Evolutionary conservation across 768 basidiomycete genomes (phyloP).

Genomic region (Suillus alpinus): DNA sequence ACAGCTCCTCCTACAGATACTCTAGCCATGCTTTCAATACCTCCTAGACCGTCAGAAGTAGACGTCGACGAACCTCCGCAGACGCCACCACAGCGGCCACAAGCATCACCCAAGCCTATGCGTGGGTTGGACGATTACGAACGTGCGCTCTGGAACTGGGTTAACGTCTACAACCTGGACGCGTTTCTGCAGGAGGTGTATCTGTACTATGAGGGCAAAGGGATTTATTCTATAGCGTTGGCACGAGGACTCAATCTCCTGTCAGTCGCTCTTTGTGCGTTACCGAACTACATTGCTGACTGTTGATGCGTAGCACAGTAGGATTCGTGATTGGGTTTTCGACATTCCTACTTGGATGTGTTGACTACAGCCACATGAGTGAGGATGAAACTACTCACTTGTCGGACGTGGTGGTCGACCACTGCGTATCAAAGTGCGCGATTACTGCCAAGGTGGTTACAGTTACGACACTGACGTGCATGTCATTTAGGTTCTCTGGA

Average conservation of each 20-base stretch:
- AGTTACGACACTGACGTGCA: conserved; percentile 13
- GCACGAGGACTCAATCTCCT: conserved; percentile 89
- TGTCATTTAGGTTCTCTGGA: conserved; percentile 66
- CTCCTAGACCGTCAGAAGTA: conserved; percentile 66
- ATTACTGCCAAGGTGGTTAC: neutral
- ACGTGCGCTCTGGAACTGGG: conserved; percentile 97
- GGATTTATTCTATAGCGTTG: conserved; percentile 92
- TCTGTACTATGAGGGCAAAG: conserved; percentile 94
- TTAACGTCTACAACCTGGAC: conserved; percentile 97
- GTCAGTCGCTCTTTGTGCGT: conserved; percentile 51
- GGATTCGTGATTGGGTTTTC: conserved; percentile 99
- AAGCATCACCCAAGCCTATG: conserved; percentile 42
- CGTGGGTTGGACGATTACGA: conserved; percentile 82
- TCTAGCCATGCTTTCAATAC: conserved; percentile 44
- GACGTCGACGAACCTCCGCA: conserved; percentile 36
- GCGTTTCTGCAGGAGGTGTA: conserved; percentile 95
- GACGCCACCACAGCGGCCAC: conserved; percentile 18
- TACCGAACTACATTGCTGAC: conserved; percentile 20
- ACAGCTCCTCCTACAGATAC: conserved; percentile 37
- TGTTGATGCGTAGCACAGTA: conserved; percentile 66
- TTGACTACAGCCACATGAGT: conserved; percentile 84
- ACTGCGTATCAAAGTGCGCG: conserved; percentile 80
- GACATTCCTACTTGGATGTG: conserved; percentile 91
- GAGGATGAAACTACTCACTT: conserved; percentile 66
- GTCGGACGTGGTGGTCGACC: conserved; percentile 77